Evolutionary conservation across 2,329 filamentous ascomycete genomes (phyloP).

Genomic region (Colletotrichum noveboracense): DNA sequence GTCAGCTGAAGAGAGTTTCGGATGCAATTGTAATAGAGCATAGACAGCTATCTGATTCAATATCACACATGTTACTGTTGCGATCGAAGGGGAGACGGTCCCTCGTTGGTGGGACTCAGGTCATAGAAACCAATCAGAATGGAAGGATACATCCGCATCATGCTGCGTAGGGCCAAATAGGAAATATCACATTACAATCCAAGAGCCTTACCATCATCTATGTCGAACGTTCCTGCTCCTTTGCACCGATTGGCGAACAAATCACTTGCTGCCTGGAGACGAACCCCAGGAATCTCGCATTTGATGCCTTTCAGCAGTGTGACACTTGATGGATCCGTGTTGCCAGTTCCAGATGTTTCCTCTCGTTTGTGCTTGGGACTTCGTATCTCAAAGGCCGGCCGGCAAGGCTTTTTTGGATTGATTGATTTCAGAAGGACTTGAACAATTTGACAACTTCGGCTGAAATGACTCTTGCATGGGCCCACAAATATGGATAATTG

Average conservation of each 20-base stretch:
- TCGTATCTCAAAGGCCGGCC: not conserved
- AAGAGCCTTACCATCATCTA: not conserved
- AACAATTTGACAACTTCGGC: rapidly evolving
- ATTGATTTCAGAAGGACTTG: rapidly evolving
- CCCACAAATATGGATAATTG: not conserved
- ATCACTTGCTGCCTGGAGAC: rapidly evolving
- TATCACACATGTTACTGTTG: rapidly evolving
- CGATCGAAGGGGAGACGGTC: not conserved
- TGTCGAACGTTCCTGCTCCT: not conserved
- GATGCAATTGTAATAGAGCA: not conserved
- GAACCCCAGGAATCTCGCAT: rapidly evolving
- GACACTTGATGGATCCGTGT: not conserved
- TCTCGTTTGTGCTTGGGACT: rapidly evolving
- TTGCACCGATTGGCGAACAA: rapidly evolving
- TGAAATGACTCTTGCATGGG: rapidly evolving
- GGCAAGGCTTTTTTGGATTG: not conserved
- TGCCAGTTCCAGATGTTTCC: rapidly evolving
- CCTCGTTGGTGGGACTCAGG: not conserved
- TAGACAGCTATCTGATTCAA: not conserved
- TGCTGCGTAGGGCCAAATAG: rapidly evolving
- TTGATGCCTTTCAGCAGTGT: not conserved
- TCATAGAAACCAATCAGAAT: not conserved
- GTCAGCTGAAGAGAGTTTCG: not conserved
- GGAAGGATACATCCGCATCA: rapidly evolving
- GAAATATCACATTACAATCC: rapidly evolving